A percentile compares a stretch with the other conserved stretches of the same genome.
Evolutionary conservation across 192 early-diverging fungal species (phyloP).

Genomic region (Geranomyces michiganensis): DNA sequence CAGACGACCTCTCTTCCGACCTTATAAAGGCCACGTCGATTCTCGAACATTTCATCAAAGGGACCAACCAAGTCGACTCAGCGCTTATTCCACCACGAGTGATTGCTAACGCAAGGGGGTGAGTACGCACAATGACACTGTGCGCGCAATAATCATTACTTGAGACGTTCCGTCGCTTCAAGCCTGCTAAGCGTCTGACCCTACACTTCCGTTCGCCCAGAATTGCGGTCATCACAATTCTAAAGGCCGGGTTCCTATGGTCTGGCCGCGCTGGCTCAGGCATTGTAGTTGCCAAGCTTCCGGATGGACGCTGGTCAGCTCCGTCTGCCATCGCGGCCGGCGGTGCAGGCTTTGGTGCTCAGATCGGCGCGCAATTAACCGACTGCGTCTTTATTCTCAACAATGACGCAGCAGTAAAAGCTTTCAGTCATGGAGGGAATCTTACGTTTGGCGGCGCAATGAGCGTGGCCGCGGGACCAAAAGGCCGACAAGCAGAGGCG

Average conservation of each 20-base stretch:
- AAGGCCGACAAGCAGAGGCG: conserved; percentile 85
- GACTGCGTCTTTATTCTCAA: conserved; percentile 92
- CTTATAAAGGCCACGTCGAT: conserved; percentile 68
- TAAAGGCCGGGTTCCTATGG: conserved; percentile 85
- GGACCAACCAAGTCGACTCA: conserved; percentile 47
- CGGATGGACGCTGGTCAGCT: conserved; percentile 74
- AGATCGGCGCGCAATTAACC: conserved; percentile 89
- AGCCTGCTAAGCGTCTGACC: no score
- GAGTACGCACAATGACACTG: not conserved
- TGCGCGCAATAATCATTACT: no score
- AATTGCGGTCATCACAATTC: conserved; percentile 85
- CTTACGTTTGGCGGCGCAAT: conserved; percentile 84
- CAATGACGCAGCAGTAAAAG: conserved; percentile 76
- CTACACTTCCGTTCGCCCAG: no score
- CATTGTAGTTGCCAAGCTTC: conserved; percentile 77
- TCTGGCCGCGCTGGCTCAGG: conserved; percentile 86
- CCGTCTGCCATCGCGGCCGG: conserved; percentile 83
- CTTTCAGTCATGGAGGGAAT: conserved; percentile 87
- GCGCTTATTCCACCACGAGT: conserved; percentile 39
- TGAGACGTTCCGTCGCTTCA: no score
- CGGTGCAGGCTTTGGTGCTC: conserved; percentile 83
- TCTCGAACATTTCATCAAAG: conserved; percentile 61
- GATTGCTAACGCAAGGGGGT: conserved; percentile 42
- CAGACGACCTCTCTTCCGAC: conserved; percentile 62
- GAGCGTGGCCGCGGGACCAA: conserved; percentile 83